Evolutionary conservation across 176 grass and related monocot species (phyloP).

Genomic region (Zizania latifolia): DNA sequence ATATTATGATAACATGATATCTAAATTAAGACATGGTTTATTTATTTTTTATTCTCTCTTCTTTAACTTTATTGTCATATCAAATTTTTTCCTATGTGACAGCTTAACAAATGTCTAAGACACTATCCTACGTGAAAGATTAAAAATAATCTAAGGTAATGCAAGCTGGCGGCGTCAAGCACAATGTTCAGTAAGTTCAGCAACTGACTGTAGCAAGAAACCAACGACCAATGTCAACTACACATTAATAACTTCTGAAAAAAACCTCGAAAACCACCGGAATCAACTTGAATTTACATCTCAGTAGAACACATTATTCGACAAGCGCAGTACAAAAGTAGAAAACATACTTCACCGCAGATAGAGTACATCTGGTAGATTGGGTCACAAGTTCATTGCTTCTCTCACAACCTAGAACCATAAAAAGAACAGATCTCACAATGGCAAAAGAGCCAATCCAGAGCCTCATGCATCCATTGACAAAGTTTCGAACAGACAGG

Average conservation of each 20-base stretch:
- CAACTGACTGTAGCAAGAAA: not conserved
- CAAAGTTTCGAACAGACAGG: slow-evolving; percentile 17
- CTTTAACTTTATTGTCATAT: no score
- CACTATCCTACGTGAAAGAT: no score
- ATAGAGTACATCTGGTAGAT: slow-evolving; percentile 18
- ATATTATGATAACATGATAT: no score
- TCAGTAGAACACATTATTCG: slow-evolving; percentile 1
- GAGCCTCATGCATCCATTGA: slow-evolving; percentile 21
- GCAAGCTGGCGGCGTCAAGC: not conserved
- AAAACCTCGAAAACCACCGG: not conserved
- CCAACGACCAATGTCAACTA: not conserved
- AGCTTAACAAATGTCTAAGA: no score
- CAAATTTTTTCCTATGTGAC: no score
- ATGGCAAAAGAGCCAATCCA: not conserved
- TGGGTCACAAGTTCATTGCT: slow-evolving; percentile 20
- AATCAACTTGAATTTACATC: slow-evolving; percentile 28
- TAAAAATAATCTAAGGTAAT: not conserved
- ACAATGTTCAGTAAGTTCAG: slow-evolving; percentile 24
- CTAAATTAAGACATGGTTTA: no score
- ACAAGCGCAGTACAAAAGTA: slow-evolving; percentile 5
- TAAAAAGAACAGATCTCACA: slow-evolving; percentile 25
- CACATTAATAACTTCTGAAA: not conserved
- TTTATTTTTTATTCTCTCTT: no score
- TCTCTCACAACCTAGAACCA: slow-evolving; percentile 30
- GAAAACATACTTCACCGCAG: slow-evolving; percentile 18